Evolutionary conservation across 345 rosid genomes (phyloP).

Genomic region (Eucalyptus camaldulensis): DNA sequence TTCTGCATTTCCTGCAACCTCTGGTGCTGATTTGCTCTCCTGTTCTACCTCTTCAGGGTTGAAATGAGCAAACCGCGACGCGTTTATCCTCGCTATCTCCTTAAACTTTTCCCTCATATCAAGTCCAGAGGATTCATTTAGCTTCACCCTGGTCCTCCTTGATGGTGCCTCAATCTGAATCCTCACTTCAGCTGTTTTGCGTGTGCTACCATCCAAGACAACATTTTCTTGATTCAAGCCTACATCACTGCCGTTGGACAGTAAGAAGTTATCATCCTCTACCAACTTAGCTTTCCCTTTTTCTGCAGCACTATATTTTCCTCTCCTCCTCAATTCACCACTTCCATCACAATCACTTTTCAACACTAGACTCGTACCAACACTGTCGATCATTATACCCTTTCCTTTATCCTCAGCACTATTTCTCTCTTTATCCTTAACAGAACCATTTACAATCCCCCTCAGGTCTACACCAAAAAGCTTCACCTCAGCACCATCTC

Average conservation of each 20-base stretch:
- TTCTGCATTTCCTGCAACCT: slow-evolving; percentile 2
- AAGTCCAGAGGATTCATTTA: background rate
- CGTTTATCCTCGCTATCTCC: slow-evolving; percentile 48
- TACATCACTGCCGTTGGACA: background rate
- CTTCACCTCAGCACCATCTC: background rate
- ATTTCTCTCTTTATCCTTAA: background rate
- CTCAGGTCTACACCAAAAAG: background rate
- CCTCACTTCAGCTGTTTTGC: background rate
- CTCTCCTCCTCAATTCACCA: background rate
- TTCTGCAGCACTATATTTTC: background rate
- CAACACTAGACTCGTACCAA: background rate
- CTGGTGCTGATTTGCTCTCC: background rate
- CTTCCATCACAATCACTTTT: background rate
- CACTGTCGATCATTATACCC: background rate
- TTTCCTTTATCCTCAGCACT: background rate
- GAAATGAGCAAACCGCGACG: slow-evolving; percentile 67
- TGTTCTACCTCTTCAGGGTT: slow-evolving; percentile 11
- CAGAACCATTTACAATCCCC: background rate
- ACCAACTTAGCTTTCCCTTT: background rate
- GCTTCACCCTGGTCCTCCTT: background rate
- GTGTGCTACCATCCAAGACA: background rate
- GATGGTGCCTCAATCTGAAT: background rate
- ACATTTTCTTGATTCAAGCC: background rate
- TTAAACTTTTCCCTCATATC: slow-evolving; percentile 33
- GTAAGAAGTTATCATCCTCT: background rate